Percentiles rank a stretch among this genome's conserved stretches.
Conservation (phyloP, 2,329 filamentous ascomycete genomes). For the Aureobasidium musti region DNA sequence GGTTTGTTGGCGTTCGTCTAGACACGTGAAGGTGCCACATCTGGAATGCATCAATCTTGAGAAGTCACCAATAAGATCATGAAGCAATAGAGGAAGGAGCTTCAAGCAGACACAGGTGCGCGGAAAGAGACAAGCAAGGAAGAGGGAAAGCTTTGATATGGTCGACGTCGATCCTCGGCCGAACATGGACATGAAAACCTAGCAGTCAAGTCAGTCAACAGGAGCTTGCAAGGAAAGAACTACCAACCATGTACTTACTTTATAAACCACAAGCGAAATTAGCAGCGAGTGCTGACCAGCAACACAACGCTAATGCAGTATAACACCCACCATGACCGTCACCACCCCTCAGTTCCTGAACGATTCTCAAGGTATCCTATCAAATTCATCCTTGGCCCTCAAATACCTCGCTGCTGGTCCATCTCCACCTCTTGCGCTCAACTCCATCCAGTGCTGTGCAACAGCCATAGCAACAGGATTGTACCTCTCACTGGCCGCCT, state of each 20-base stretch:
- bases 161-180: not conserved
- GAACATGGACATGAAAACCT: not conserved
- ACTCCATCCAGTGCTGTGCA: slow-evolving; percentile 96
- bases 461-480: slow-evolving; percentile 91
- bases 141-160: not conserved
- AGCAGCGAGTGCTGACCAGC: slow-evolving; percentile 3
- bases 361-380: slow-evolving; percentile 54
- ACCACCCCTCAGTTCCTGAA: no score
- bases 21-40: no score
- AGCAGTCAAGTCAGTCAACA: not conserved
- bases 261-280: not conserved
- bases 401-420: slow-evolving; percentile 80
- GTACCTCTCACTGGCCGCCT: slow-evolving; percentile 65
- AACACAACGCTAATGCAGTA: not conserved
- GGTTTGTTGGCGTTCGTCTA: no score
- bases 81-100: no score
- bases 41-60: no score
- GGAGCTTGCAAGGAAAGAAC: not conserved
- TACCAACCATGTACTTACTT: not conserved
- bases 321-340: not conserved
- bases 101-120: no score
- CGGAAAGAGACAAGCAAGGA: not conserved
- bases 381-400: slow-evolving; percentile 67
- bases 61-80: no score
- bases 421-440: slow-evolving; percentile 82